These are phyloP conservation scores for Astragalus glycyphyllos DNA, from an alignment of 306 rosid species.

Conservation along the genomic window DNA sequence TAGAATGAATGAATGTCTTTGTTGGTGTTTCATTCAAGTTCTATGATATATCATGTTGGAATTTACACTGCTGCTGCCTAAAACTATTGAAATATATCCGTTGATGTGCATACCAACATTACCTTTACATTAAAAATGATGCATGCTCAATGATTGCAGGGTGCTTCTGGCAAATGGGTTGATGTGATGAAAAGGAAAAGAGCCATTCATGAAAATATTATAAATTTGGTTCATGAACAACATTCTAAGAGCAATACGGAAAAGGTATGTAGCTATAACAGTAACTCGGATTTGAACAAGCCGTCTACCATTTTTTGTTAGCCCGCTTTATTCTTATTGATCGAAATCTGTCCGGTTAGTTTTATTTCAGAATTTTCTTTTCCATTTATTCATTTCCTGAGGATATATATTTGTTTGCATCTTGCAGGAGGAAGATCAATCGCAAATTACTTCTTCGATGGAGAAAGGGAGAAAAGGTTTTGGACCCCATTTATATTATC, in stretches of 20 bases:
- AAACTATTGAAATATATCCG: slow-evolving; percentile 23
- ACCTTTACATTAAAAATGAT: slow-evolving; percentile 34
- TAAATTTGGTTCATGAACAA: slow-evolving; percentile 71
- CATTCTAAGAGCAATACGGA: slow-evolving; percentile 53
- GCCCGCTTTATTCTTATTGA: neutral
- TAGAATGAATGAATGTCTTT: neutral
- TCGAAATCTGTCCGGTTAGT: slow-evolving; percentile 18
- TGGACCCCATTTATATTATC: slow-evolving; percentile 19
- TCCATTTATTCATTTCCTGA: slow-evolving; percentile 17
- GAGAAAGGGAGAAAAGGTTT: slow-evolving; percentile 71
- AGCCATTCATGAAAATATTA: slow-evolving; percentile 81
- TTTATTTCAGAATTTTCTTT: slow-evolving; percentile 31
- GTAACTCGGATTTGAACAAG: slow-evolving; percentile 28
- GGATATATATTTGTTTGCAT: slow-evolving; percentile 27
- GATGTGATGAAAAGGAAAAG: slow-evolving; percentile 96
- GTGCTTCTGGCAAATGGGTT: slow-evolving; percentile 76
- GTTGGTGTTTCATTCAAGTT: slow-evolving; percentile 17
- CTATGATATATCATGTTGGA: slow-evolving; percentile 28
- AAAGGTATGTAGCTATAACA: slow-evolving; percentile 51
- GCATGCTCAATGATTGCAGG: slow-evolving; percentile 58
- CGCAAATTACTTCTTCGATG: slow-evolving; percentile 49
- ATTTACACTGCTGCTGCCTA: neutral
- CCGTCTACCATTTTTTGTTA: neutral
- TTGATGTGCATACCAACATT: slow-evolving; percentile 11
- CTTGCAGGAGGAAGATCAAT: slow-evolving; percentile 63